These are phyloP conservation scores for Penicillium palitans DNA, from an alignment of 2,329 filamentous ascomycete genomes.

Conservation along the genomic window DNA sequence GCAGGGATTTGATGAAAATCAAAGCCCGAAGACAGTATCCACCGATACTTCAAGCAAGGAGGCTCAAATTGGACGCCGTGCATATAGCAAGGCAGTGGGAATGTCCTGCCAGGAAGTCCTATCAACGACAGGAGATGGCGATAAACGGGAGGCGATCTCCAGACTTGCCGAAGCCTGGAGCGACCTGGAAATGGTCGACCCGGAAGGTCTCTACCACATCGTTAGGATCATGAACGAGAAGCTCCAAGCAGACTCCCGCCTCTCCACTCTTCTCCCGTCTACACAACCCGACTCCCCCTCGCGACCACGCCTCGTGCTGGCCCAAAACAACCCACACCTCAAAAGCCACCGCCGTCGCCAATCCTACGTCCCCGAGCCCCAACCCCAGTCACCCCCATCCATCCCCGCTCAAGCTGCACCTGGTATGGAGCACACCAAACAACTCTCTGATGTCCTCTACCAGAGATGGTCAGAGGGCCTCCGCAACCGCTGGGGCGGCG, in stretches of 20 bases:
- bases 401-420: conserved; percentile 58
- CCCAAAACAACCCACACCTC: conserved; percentile 80
- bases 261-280: conserved; percentile 40
- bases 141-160: conserved; percentile 81
- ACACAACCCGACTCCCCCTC: conserved; percentile 46
- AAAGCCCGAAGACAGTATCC: conserved; percentile 37
- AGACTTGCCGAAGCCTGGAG: conserved; percentile 83
- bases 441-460: conserved; percentile 88
- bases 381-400: conserved; percentile 40
- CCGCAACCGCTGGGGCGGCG: conserved; percentile 64
- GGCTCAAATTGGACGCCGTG: conserved; percentile 73
- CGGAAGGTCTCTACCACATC: conserved; percentile 84
- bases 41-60: conserved; percentile 65
- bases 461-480: conserved; percentile 85
- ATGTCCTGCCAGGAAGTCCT: conserved; percentile 81
- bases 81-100: conserved; percentile 80
- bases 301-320: conserved; percentile 68
- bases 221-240: conserved; percentile 75
- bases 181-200: conserved; percentile 79
- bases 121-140: conserved; percentile 68
- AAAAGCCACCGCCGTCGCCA: conserved; percentile 73
- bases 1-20: conserved; percentile 42
- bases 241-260: conserved; percentile 54
- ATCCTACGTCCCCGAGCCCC: conserved; percentile 39
- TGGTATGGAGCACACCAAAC: conserved; percentile 89